A percentile compares a stretch with the other conserved stretches of the same genome.
Conservation (phyloP, 257 asterid species). For the Solanum infundibuliforme region DNA sequence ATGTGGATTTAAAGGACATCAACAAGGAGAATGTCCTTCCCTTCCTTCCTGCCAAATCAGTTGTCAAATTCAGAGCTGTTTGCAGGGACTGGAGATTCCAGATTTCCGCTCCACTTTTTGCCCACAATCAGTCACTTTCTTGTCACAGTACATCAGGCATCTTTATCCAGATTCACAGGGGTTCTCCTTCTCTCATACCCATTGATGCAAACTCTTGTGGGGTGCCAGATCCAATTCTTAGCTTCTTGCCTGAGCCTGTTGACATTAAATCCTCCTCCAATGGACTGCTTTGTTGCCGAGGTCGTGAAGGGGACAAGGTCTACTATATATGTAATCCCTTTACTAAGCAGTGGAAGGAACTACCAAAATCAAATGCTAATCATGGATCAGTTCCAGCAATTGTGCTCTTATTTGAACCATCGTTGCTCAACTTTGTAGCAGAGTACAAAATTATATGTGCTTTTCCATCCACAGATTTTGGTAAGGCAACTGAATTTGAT, state of each 20-base stretch:
- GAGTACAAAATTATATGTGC: constrained; percentile 39
- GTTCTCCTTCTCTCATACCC: constrained; percentile 16
- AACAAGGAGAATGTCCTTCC: constrained; percentile 32
- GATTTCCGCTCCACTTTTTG: constrained; percentile 39
- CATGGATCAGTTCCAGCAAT: constrained; percentile 32
- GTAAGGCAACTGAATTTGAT: constrained; percentile 45
- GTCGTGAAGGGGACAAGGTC: constrained; percentile 10
- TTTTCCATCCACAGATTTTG: constrained; percentile 35
- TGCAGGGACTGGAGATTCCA: constrained; percentile 50
- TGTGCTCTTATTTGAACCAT: constrained; percentile 32
- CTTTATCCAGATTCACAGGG: constrained; percentile 24
- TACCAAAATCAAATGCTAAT: constrained; percentile 33
- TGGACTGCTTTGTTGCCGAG: constrained; percentile 47
- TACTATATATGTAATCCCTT: constrained; percentile 48
- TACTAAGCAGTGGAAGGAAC: constrained; percentile 31
- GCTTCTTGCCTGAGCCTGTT: constrained; percentile 41
- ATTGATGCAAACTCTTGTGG: constrained; percentile 28
- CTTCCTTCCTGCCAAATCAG: constrained; percentile 48
- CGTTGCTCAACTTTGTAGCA: constrained; percentile 34
- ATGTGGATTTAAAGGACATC: constrained; percentile 38
- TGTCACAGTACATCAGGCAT: constrained; percentile 19
- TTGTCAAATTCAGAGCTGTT: constrained; percentile 28
- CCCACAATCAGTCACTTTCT: constrained; percentile 32
- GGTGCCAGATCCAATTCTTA: constrained; percentile 36
- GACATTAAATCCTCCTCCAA: constrained; percentile 34